Evolutionary conservation across 768 basidiomycete genomes (phyloP), one percentile per base, ranked within the genome.

Genomic region (Rhodotorula graminis): DNA sequence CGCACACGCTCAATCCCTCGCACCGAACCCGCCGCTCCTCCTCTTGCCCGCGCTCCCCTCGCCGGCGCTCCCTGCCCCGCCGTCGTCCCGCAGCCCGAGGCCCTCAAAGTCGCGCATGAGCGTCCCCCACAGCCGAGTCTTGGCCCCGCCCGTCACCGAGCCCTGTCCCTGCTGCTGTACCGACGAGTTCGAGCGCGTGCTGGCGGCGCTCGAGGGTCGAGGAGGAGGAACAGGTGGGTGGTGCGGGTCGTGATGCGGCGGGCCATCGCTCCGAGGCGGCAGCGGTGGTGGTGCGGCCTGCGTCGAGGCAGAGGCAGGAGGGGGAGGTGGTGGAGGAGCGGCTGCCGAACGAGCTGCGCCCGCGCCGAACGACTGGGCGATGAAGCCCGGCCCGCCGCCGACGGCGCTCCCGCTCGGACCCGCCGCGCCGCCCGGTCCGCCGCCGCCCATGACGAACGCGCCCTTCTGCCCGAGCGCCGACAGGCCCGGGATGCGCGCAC

Each of bases 41-140:
- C 53, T n/a, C 53, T 55, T 55, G 40, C 58, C 58, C 25, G 33
- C 33, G 19, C 37, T 15, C 19, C 57, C 57, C 37, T 37, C 58
- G 7, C 21, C 40, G 3, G 37, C 58, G 21, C 21, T 21, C 57
- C 33, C 57, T 14, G 27, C 53, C 29, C 23, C 23, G 2, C 58
- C 64, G 23, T 65, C 66, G 15, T 74, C 73, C 12, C 58, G 27
- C 47, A 74, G 37, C 23, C 72, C 72, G 4, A 74, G 44, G 19
- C 62, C 73, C n/a, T 67, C 65, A 42, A 74, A 68, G 44, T 74
- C 73, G 31, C 63, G 47, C 73, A 74, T 74, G 52, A 74, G 46
- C 42, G 47, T 60, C 1, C 69, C 69, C 14, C 71, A 71, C n/a
- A 70, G 9, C n/a, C 52, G 50, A 66, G 46, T 66, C 56, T 74